A percentile compares a stretch with the other conserved stretches of the same genome.
Evolutionary conservation across 768 basidiomycete genomes (phyloP).

Genomic region (Leccinellum luteum): DNA sequence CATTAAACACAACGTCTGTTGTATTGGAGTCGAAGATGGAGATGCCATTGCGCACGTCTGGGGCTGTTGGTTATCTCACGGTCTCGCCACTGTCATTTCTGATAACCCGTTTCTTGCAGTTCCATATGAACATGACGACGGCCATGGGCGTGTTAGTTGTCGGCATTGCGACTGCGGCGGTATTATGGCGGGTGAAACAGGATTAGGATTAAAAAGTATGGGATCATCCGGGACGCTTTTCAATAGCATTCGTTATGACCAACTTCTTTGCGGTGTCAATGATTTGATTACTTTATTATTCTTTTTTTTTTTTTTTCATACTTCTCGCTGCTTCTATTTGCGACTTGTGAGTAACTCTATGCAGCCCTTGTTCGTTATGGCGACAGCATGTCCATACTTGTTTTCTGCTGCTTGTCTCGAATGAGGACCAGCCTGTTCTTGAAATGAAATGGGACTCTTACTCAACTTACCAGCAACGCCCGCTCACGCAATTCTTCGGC

Average conservation of each 20-base stretch:
- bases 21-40: conserved; percentile 17
- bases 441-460: too few species aligned
- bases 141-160: conserved; percentile 65
- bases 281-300: conserved; percentile 30
- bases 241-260: conserved; percentile 16
- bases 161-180: conserved; percentile 67
- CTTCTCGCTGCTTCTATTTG: conserved; percentile 19
- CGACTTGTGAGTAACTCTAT: conserved; percentile 27
- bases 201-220: conserved; percentile 27
- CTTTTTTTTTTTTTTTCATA: conserved; percentile 1
- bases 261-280: conserved; percentile 6
- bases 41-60: conserved; percentile 19
- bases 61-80: conserved; percentile 29
- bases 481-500: background rate
- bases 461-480: too few species aligned
- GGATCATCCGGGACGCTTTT: conserved; percentile 16
- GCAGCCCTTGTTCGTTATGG: conserved; percentile 17
- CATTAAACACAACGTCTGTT: conserved; percentile 7
- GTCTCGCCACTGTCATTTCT: conserved; percentile 9
- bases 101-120: conserved; percentile 27
- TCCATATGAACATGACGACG: conserved; percentile 38
- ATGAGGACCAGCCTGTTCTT: background rate
- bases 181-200: conserved; percentile 66
- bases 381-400: conserved; percentile 13
- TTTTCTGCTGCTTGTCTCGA: background rate